Percentiles rank a stretch among this genome's conserved stretches.
Evolutionary conservation across 306 rosid genomes (phyloP).

Genomic region (Lupinus albus): DNA sequence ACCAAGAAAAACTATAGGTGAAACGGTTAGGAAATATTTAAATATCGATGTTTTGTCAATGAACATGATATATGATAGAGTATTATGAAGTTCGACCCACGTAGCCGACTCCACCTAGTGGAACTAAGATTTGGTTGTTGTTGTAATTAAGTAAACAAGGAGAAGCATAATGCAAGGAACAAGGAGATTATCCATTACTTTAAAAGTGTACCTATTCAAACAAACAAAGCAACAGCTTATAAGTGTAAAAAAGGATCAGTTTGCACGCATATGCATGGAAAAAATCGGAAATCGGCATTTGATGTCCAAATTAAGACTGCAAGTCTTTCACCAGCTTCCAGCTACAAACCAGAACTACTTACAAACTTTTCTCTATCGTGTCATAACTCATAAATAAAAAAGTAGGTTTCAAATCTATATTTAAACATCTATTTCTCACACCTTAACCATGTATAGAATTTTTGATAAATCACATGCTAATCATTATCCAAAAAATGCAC

Average conservation of each 20-base stretch:
- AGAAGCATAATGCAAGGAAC: conserved; percentile 10
- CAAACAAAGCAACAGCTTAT: neutral
- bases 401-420: conserved; percentile 3
- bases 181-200: neutral
- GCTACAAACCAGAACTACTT: conserved; percentile 13
- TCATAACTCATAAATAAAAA: neutral
- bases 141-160: neutral
- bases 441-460: too few relatives aligned
- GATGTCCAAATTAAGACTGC: conserved; percentile 4
- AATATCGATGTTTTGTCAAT: too few relatives aligned
- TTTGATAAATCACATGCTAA: too few relatives aligned
- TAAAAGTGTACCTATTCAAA: neutral
- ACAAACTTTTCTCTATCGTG: neutral
- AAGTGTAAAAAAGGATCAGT: neutral
- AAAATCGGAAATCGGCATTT: neutral
- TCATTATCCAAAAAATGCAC: too few relatives aligned
- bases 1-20: too few relatives aligned
- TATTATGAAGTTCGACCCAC: too few relatives aligned
- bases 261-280: neutral
- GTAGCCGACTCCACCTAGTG: too few relatives aligned
- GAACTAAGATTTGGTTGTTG: too few relatives aligned
- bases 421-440: too few relatives aligned
- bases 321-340: neutral
- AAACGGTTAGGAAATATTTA: too few relatives aligned
- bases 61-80: too few relatives aligned